These are phyloP conservation scores for Verticillium longisporum DNA, from an alignment of 2,329 filamentous ascomycete species.

Conservation along the genomic window DNA sequence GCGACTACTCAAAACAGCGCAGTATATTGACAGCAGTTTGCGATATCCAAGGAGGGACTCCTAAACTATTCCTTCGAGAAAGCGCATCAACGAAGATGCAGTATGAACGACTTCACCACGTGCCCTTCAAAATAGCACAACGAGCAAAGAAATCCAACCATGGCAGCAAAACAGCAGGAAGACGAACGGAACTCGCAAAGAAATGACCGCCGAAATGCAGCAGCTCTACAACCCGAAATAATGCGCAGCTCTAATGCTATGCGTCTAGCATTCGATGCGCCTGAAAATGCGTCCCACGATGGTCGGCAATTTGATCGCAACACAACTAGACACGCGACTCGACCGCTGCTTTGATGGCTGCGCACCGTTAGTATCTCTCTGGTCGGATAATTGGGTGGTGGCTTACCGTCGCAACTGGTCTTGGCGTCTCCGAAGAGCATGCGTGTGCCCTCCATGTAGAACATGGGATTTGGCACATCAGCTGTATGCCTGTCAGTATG, in stretches of 20 bases:
- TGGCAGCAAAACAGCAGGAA: background rate
- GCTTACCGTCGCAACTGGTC: slow-evolving; percentile 69
- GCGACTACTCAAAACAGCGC: background rate
- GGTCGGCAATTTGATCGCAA: background rate
- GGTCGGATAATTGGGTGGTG: too few relatives aligned
- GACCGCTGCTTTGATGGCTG: slow-evolving; percentile 34
- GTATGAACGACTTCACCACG: background rate
- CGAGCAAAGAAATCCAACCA: background rate
- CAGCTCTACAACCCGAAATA: background rate
- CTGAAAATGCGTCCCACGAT: background rate
- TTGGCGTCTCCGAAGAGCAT: slow-evolving; percentile 93
- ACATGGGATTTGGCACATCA: slow-evolving; percentile 90
- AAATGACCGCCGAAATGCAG: background rate
- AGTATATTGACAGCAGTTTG: background rate
- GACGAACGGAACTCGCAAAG: background rate
- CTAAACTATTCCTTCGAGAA: background rate
- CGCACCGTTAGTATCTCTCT: slow-evolving; percentile 9
- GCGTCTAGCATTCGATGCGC: background rate
- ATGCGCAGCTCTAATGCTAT: background rate
- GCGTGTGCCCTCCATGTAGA: slow-evolving; percentile 81
- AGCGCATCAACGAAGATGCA: background rate
- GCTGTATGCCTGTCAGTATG: slow-evolving; percentile 35
- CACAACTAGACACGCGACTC: slow-evolving; percentile 15
- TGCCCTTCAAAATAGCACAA: background rate
- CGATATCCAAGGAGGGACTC: background rate